Base-by-base conservation (phyloP, 2,329 filamentous ascomycete species). In the Tolypocladium endophyticum region DNA sequence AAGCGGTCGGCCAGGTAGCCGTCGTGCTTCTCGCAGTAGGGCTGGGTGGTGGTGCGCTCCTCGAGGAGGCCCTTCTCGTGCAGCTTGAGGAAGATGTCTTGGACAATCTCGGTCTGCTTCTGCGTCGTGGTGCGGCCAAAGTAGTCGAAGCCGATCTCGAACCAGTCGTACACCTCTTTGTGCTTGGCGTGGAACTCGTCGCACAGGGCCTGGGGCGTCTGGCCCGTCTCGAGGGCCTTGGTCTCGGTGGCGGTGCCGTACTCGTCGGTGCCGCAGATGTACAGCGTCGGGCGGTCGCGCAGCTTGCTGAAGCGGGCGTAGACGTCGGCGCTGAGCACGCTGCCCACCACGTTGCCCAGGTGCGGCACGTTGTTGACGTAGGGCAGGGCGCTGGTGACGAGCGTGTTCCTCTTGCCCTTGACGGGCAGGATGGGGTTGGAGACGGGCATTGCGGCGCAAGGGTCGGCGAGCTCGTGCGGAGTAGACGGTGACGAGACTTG, bases 241-340 rank as follows among this genome's bases (percentile, higher is more conserved):
- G 93, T 96, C 76, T 97, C 93, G 38, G 92, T 96, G 28, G 93
- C 92, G 16, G 93, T 97, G 60, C 93, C 93, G 74, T 97, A 97
- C 76, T 97, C 90, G 77, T 97, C 93, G 25, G 61, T 64, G 36
- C 92, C 92, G 74, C 92, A 96, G 66, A 96, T 81, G 73, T 86
- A 96, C 57, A 96, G 82, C 1, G 91, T 95, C 65, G 86, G 89
- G 69, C 87, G 82, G 59, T 87, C 89, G 68, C 90, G 84, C 52
- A 89, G 87, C 74, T 90, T 90, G 77, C 87, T 89, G 76, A 88
- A 96, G 65, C 86, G 86, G 50, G 88, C 82, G 72, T 88, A 97
- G 64, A 95, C 90, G 71, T 97, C 92, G 67, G 92, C 92, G 63
- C 87, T 92, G 66, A 97, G 82, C 45, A 96, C 91, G 67, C 87